Conservation (phyloP, 2,329 filamentous ascomycete genomes). For the Laburnicola sp. region DNA sequence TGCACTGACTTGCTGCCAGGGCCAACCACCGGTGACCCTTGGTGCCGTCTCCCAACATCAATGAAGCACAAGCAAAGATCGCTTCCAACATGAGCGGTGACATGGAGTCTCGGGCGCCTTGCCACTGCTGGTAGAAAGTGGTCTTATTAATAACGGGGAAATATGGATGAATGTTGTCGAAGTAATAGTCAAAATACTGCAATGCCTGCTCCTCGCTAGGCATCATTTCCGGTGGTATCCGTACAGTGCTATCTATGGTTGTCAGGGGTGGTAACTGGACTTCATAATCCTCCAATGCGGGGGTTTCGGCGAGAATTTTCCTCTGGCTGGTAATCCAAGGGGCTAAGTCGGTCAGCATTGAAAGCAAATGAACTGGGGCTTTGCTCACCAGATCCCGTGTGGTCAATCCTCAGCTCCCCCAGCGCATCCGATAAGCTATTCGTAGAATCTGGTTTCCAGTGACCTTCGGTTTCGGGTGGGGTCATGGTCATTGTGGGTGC, state of each 20-base stretch:
- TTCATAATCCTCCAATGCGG: slow-evolving; percentile 72
- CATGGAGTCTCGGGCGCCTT: slow-evolving; percentile 76
- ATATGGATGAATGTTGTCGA: slow-evolving; percentile 87
- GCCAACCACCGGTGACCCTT: slow-evolving; percentile 93
- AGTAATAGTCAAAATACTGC: slow-evolving; percentile 88
- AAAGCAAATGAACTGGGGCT: slow-evolving; percentile 5
- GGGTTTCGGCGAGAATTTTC: slow-evolving; percentile 59
- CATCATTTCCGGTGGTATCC: slow-evolving; percentile 92
- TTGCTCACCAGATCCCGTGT: slow-evolving; percentile 76
- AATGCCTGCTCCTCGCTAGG: slow-evolving; percentile 79
- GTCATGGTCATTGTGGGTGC: slow-evolving; percentile 37
- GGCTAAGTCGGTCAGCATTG: slow-evolving; percentile 55
- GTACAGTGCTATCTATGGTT: slow-evolving; percentile 73
- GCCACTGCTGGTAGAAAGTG: slow-evolving; percentile 88
- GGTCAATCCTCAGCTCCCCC: slow-evolving; percentile 84
- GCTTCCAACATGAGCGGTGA: slow-evolving; percentile 88
- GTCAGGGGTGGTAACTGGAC: slow-evolving; percentile 69
- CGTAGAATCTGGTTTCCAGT: slow-evolving; percentile 48
- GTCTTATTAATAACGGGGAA: slow-evolving; percentile 84
- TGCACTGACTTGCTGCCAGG: slow-evolving; percentile 73
- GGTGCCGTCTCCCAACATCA: slow-evolving; percentile 78
- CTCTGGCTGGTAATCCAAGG: slow-evolving; percentile 77
- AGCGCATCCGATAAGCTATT: slow-evolving; percentile 78
- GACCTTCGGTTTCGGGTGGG: slow-evolving; percentile 55
- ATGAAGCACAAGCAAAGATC: slow-evolving; percentile 85